Evolutionary conservation across 441 rosid genomes (phyloP), one percentile per base, ranked within the genome.

Genomic region (Adansonia grandidieri): DNA sequence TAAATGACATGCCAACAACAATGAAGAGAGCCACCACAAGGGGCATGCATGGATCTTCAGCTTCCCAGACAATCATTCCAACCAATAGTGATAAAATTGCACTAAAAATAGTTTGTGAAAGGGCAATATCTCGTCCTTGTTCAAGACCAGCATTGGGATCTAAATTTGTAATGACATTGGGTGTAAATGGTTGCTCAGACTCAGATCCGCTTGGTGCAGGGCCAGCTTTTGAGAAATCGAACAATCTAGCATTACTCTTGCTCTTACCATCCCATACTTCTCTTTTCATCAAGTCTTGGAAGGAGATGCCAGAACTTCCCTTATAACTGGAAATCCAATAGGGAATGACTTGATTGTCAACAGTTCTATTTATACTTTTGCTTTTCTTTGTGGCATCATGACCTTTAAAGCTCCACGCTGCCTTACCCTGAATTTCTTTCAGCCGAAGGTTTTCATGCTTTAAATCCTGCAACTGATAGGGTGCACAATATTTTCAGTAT

Each of bases 1-100:
- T 88, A 79, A 95, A 74, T 14, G 97, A 93, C 86, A 95, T 91
- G 74, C 86, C 90, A 13, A 93, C 95, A 0, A 93, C 97, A 0
- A 85, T 80, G 79, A 90, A 91, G 37, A 93, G 94, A 20, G 94
- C 94, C 73, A 91, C 80, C 85, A 92, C 91, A 15, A 95, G 92
- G 8, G 96, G 95, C 81, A 89, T 86, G 73, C 95, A 90, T n/a
- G 91, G 83, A 73, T 90, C 95, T 77, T 75, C 77, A 1, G 93
- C 93, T 84, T 86, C 84, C 89, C 91, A 91, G 9, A 91, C 78
- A 32, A 89, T 90, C 78, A 89, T 66, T 53, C 92, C 95, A 9
- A 95, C 94, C 76, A 90, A 78, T 15, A 92, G 80, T 5, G 97
- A 90, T 1, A 92, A 81, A 37, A 85, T 24, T 6, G 89, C 91